Evolutionary conservation across 371 early-diverging fungal species (phyloP), one percentile per base, ranked within the genome.

Genomic region (Syncephalastrum sp.): DNA sequence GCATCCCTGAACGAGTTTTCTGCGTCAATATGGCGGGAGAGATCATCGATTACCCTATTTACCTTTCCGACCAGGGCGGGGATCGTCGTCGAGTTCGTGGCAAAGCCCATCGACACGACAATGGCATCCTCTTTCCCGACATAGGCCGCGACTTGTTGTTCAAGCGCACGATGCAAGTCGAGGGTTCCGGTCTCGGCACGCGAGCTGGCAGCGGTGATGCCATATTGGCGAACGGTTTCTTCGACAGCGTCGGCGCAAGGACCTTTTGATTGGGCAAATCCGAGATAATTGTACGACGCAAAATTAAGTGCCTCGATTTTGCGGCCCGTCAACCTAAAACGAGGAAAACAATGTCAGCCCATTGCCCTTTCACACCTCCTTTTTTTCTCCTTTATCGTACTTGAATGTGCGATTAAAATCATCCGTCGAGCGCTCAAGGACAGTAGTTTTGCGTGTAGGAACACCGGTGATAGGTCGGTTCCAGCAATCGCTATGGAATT

Each of bases 201-300:
- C 27, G 91, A 63, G 53, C 90, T 89, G 57, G 81, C 77, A 17
- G 83, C 72, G 23, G 80, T 72, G 49, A 89, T 75, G 27, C 95
- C 95, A 61, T 85, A 75, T 42, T 81, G 72, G 23, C 62, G 62
- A 45, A 90, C 76, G 3, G 86, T 70, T 24, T 85, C 77, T 67
- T 97, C 90, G 4, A 96, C 97, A 48, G 90, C 87, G 63, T 99
- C 95, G 3, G 95, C 94, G 63, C 97, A 97, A 10, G 91, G 89
- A 4, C 97, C 97, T 19, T 90, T 70, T 60, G 83, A 87, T 69
- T 93, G 92, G 25, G 97, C 95, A 78, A 99, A 99, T 2, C 99
- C 99, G 42, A 99, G 86, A 70, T 99, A 99, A 72, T 99, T 99
- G 82, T 99, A 99, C 16, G 98, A 98, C 14, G 96, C 93, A 65